These are phyloP conservation scores for Exsudoporus frostii DNA, from an alignment of 768 basidiomycete genomes.

Conservation along the genomic window DNA sequence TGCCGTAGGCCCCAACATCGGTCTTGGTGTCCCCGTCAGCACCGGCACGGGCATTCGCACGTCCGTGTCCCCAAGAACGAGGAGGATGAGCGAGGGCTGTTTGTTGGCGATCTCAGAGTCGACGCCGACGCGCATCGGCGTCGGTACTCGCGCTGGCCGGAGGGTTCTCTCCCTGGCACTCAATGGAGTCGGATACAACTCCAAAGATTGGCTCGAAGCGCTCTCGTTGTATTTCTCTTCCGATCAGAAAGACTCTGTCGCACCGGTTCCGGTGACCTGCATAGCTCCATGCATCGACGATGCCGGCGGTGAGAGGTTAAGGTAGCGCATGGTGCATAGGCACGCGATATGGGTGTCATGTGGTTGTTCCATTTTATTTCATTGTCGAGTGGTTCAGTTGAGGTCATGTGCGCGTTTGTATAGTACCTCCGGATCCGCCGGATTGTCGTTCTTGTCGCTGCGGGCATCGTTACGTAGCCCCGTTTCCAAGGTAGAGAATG, in stretches of 20 bases:
- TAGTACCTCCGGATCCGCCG: neutral
- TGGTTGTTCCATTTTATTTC: neutral
- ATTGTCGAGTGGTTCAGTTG: neutral
- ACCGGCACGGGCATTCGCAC: neutral
- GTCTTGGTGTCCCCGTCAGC: neutral
- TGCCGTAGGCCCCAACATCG: neutral
- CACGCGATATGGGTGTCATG: neutral
- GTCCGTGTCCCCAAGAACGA: neutral
- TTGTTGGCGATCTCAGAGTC: conserved; percentile 10
- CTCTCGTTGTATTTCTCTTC: conserved; percentile 14
- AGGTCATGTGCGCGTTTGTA: neutral
- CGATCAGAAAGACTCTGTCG: neutral
- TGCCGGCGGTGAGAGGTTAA: neutral
- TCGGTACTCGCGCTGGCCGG: neutral
- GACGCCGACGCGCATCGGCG: conserved; percentile 18
- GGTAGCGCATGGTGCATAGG: neutral
- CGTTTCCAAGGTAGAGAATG: neutral
- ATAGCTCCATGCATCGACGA: neutral
- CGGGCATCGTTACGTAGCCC: neutral
- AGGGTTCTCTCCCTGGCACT: conserved; percentile 4
- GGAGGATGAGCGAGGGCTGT: conserved; percentile 22
- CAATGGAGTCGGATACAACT: neutral
- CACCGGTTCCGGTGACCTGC: neutral
- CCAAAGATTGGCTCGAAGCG: conserved; percentile 19
- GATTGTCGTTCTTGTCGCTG: neutral